phyloP scores from a whole-genome alignment of 2,329 filamentous ascomycete genomes.

The Fusarium burgessii region DNA sequence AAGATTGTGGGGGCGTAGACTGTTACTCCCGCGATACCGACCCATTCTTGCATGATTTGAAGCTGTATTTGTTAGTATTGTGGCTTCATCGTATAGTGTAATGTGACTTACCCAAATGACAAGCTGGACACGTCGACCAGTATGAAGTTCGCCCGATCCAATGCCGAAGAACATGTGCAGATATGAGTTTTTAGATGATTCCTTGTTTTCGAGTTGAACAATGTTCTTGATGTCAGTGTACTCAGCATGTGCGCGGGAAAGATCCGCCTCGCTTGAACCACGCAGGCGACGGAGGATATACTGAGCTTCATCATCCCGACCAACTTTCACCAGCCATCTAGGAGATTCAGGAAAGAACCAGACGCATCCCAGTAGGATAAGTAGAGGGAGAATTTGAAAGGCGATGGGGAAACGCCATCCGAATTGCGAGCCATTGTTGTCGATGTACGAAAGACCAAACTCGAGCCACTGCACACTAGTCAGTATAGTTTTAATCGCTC shows the following conservation, averaged over 20 bases:
- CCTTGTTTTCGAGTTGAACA: conserved; percentile 61
- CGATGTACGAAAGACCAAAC: conserved; percentile 71
- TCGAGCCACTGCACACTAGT: conserved; percentile 58
- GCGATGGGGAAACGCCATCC: conserved; percentile 77
- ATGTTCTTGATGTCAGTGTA: conserved; percentile 76
- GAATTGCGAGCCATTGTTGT: conserved; percentile 67
- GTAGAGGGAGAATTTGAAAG: conserved; percentile 75
- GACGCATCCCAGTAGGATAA: conserved; percentile 66
- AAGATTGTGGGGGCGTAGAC: conserved; percentile 71
- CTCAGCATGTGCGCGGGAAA: conserved; percentile 68
- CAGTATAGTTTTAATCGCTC: no score
- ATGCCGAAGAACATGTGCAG: conserved; percentile 75
- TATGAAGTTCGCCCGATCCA: conserved; percentile 74
- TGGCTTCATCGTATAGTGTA: fast-evolving
- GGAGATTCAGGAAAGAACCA: conserved; percentile 79
- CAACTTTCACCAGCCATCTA: conserved; percentile 74
- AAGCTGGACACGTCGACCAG: conserved; percentile 74
- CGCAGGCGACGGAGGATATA: conserved; percentile 74
- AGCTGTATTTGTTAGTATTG: neutral
- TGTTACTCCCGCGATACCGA: conserved; percentile 74
- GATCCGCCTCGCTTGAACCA: conserved; percentile 66
- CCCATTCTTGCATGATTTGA: conserved; percentile 40
- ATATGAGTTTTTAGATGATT: conserved; percentile 70
- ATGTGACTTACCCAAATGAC: conserved; percentile 69
- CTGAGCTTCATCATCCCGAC: conserved; percentile 73